Base-by-base conservation (phyloP, 2,329 filamentous ascomycete species). In the Capronia americana region DNA sequence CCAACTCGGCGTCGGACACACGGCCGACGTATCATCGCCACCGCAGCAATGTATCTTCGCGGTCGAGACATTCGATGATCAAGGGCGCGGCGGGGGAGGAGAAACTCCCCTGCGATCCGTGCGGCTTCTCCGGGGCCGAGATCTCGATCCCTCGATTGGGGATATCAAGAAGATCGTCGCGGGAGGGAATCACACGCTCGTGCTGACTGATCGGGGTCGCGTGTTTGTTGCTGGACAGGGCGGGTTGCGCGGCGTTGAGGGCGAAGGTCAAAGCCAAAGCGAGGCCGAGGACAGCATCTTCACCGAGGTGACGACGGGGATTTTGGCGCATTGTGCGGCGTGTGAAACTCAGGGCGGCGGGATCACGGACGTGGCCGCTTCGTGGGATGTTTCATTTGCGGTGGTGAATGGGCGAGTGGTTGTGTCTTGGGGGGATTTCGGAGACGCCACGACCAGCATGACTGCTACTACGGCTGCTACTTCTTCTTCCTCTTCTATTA, bases 151-250 rank as follows among this genome's bases (percentile, higher is more conserved):
- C 5, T n/a, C 17, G 8, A n/a, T 44, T n/a, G 38, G 38, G 17
- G 14, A 44, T 8, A 12, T 72, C 30, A 63, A 54, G 14, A 72
- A 75, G 14, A 81, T 89, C 28, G 79, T 75, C 53, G 84, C 92
- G 7, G 94, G 94, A 3, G 93, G 93, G 1, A 97, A 97, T 74
- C 94, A 97, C 77, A 96, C 92, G 0, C 79, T 97, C 3, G 76
- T 96, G 10, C 81, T 93, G 11, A 86, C 85, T n/a, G 74, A 81
- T 3, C 75, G 81, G 28, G 89, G 89, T 0, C 72, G 79, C 1
- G 80, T 93, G 0, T 90, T 87, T 73, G 88, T 86, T 73, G 85
- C 87, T 54, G 93, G 93, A 74, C 70, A 7, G 79, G 20, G 24
- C 8, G 48, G 14, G 11, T 26, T 28, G 48, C 14, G 26, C 23